phyloP scores from a whole-genome alignment of 2,329 filamentous ascomycete genomes.

The Trichoderma lentiforme region DNA sequence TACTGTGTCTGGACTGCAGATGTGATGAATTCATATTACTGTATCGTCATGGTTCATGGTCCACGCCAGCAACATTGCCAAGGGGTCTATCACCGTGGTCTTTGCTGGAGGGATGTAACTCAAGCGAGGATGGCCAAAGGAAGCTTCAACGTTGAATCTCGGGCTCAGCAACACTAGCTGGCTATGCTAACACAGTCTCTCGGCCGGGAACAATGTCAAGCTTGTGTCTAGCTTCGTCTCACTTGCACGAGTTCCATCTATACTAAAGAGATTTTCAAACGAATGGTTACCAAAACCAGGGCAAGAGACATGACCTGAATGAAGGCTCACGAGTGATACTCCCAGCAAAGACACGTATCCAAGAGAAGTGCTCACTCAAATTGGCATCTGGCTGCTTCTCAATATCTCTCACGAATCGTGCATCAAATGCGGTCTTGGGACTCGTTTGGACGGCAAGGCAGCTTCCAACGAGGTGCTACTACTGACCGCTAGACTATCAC shows the following conservation, averaged over 20 bases:
- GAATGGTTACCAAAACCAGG: neutral
- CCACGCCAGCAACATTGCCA: neutral
- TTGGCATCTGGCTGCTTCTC: neutral
- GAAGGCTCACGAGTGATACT: neutral
- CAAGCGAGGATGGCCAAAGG: neutral
- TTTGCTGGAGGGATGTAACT: neutral
- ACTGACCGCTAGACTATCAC: constrained; percentile 11
- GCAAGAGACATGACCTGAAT: neutral
- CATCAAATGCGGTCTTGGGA: neutral
- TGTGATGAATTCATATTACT: neutral
- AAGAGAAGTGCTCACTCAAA: neutral
- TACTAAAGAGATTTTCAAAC: neutral
- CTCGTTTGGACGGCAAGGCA: neutral
- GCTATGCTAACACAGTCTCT: neutral
- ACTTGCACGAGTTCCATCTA: neutral
- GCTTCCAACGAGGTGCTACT: neutral
- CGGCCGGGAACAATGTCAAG: neutral
- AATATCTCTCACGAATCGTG: neutral
- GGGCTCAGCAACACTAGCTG: neutral
- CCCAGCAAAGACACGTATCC: neutral
- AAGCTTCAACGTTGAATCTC: neutral
- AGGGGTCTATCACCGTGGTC: neutral
- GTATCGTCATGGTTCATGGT: neutral
- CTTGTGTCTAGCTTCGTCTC: neutral
- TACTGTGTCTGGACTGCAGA: neutral